These are phyloP conservation scores for Tolypocladium ovalisporum DNA, from an alignment of 2,329 filamentous ascomycete genomes.

Conservation along the genomic window DNA sequence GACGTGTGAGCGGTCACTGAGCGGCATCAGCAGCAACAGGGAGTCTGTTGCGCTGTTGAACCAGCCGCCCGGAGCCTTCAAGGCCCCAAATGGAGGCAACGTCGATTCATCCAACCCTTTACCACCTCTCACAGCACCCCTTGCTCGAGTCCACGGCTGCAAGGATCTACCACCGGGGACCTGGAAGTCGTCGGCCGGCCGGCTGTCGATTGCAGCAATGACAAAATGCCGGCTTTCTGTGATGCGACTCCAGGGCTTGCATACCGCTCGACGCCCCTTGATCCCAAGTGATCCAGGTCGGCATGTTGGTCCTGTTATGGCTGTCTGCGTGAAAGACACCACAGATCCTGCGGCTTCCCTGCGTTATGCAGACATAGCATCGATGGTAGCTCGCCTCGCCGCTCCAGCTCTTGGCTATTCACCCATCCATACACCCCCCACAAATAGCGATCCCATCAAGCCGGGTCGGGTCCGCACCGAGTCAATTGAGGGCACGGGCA, in stretches of 20 bases:
- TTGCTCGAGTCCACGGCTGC: not conserved
- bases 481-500: not conserved
- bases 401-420: not conserved
- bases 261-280: not conserved
- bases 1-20: not conserved
- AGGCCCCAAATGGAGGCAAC: no score
- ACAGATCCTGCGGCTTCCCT: not conserved
- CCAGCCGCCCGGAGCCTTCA: not conserved
- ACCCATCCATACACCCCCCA: not conserved
- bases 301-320: not conserved
- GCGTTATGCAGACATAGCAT: not conserved
- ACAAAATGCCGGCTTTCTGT: not conserved
- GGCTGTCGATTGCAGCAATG: not conserved
- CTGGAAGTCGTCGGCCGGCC: not conserved
- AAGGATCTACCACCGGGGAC: not conserved
- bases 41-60: not conserved
- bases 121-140: not conserved
- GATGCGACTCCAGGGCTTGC: not conserved
- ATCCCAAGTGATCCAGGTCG: not conserved
- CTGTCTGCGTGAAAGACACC: not conserved
- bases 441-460: not conserved
- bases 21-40: not conserved
- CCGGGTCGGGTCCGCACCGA: not conserved
- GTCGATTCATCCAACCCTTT: not conserved
- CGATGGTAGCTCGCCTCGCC: not conserved